Evolutionary conservation across 202 grass and related monocot genomes (phyloP).

Genomic region (Schoenoplectus triqueter): DNA sequence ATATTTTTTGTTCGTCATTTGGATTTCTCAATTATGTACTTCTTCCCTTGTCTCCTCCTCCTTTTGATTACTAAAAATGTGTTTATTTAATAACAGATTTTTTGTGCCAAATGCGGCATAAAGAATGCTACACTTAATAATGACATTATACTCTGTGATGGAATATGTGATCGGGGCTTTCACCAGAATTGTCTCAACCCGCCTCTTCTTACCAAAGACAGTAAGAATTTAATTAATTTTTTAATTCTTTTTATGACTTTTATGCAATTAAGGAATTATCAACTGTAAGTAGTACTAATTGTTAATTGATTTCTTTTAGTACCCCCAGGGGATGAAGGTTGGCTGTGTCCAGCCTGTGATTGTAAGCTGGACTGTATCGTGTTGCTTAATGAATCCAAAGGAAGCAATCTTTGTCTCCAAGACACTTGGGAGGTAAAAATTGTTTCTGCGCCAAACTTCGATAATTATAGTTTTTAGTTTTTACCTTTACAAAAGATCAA

Average conservation of each 20-base stretch:
- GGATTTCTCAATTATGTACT: neutral
- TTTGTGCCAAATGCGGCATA: constrained; percentile 86
- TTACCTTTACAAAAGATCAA: neutral
- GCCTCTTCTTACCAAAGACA: constrained; percentile 77
- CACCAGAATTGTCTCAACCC: constrained; percentile 96
- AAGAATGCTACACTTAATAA: constrained; percentile 76
- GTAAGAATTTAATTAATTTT: constrained; percentile 54
- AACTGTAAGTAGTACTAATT: neutral
- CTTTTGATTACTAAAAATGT: constrained; percentile 11
- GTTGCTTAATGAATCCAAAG: constrained; percentile 88
- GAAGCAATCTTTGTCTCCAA: constrained; percentile 69
- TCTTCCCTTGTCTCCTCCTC: neutral
- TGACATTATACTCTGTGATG: constrained; percentile 98
- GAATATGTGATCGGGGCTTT: constrained; percentile 89
- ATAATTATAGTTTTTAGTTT: neutral
- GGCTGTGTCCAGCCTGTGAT: constrained; percentile 68
- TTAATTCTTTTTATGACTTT: constrained; percentile 4
- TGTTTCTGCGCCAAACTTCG: neutral
- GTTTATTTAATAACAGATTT: constrained; percentile 70
- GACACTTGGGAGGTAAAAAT: constrained; percentile 91
- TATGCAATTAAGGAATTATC: constrained; percentile 38
- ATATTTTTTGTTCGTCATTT: neutral
- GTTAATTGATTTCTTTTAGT: constrained; percentile 48
- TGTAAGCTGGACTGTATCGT: neutral
- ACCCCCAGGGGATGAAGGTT: constrained; percentile 77